Evolutionary conservation across 1,284 basidiomycete species (phyloP).

Genomic region (Puccinia coronata): DNA sequence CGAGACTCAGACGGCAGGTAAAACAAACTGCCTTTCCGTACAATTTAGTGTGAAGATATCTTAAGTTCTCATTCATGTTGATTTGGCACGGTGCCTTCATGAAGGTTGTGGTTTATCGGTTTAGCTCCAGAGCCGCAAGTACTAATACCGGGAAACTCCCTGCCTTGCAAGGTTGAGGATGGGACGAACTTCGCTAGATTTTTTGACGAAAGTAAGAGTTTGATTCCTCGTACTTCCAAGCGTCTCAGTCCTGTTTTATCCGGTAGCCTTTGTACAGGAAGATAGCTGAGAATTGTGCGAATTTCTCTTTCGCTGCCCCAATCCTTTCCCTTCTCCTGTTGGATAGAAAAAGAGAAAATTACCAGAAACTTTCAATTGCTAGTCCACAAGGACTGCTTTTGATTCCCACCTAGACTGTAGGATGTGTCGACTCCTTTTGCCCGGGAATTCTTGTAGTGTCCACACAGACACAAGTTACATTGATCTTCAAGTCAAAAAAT

Average conservation of each 20-base stretch:
- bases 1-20: slow-evolving; percentile 13
- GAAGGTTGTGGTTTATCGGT: slow-evolving; percentile 5
- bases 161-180: slow-evolving; percentile 14
- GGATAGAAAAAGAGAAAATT: background rate
- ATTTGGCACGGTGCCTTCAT: background rate
- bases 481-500: too few relatives aligned
- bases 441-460: too few relatives aligned
- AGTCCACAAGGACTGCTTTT: background rate
- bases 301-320: background rate
- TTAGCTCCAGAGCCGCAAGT: background rate
- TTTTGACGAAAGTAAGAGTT: background rate
- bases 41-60: too few relatives aligned
- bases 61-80: too few relatives aligned
- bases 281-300: background rate
- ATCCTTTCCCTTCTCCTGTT: background rate
- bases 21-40: background rate
- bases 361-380: slow-evolving; percentile 14
- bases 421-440: too few relatives aligned
- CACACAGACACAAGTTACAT: too few relatives aligned
- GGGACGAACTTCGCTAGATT: background rate
- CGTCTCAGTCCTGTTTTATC: background rate
- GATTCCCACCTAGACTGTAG: too few relatives aligned
- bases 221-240: background rate
- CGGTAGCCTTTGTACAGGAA: background rate
- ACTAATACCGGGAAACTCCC: background rate